Percentiles rank a stretch among this genome's conserved stretches.
These are phyloP conservation scores for Lipomyces starkeyi DNA, from an alignment of 805 yeast species.

Conservation along the genomic window DNA sequence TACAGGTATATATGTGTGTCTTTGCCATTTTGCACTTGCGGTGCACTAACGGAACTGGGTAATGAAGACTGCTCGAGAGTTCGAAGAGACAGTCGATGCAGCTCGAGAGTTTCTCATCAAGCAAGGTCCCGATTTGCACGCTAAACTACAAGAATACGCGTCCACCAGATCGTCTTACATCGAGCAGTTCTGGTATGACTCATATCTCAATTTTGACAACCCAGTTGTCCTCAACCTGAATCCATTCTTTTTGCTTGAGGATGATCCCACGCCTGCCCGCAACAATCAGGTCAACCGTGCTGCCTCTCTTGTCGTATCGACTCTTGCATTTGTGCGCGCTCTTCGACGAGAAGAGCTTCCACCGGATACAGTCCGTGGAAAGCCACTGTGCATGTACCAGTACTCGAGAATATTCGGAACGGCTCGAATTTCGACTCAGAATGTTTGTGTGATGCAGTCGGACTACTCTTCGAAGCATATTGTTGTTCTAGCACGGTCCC, in stretches of 20 bases:
- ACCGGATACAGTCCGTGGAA: conserved; percentile 69
- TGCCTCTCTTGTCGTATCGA: conserved; percentile 74
- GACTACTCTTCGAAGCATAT: conserved; percentile 79
- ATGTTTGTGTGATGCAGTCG: conserved; percentile 85
- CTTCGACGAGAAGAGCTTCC: conserved; percentile 74
- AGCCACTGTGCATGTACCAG: conserved; percentile 88
- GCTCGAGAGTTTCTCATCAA: conserved; percentile 61
- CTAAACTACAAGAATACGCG: conserved; percentile 65
- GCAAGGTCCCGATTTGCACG: conserved; percentile 65
- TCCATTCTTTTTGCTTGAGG: conserved; percentile 88
- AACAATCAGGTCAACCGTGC: conserved; percentile 76
- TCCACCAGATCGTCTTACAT: conserved; percentile 76
- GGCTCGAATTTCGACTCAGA: conserved; percentile 79
- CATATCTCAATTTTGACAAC: conserved; percentile 80
- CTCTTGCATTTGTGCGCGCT: conserved; percentile 80
- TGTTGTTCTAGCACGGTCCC: conserved; percentile 81
- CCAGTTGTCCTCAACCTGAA: conserved; percentile 87
- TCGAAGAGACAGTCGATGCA: conserved; percentile 62
- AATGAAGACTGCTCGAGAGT: conserved; percentile 64
- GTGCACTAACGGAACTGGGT: conserved; percentile 2
- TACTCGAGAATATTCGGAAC: conserved; percentile 86
- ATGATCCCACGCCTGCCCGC: conserved; percentile 78
- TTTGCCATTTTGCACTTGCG: background rate
- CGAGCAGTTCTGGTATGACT: conserved; percentile 94
- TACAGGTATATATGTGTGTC: conserved; percentile 53